A percentile compares a stretch with the other conserved stretches of the same genome.
Evolutionary conservation across 73 alveolate genomes (phyloP).

Genomic region (Paramecium sonneborni): DNA sequence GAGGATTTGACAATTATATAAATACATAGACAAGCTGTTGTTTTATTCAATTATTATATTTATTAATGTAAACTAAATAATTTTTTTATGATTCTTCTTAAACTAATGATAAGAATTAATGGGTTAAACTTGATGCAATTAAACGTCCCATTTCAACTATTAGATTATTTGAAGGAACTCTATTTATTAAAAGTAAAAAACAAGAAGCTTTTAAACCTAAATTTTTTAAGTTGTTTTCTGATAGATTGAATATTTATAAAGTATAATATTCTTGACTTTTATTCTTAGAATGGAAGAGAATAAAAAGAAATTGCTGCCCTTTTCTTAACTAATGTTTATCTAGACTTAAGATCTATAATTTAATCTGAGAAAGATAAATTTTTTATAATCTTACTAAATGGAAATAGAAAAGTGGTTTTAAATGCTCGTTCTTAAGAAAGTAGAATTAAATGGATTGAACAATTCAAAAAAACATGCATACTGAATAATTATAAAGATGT

Average conservation of each 20-base stretch:
- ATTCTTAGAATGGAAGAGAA: constrained; percentile 15
- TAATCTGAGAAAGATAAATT: background rate
- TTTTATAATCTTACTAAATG: background rate
- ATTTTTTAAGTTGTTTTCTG: constrained; percentile 23
- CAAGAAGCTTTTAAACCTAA: background rate
- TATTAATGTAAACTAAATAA: background rate
- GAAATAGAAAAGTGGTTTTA: background rate
- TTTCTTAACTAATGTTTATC: background rate
- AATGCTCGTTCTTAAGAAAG: constrained; percentile 16
- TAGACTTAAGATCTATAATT: background rate
- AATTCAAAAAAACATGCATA: constrained; percentile 27
- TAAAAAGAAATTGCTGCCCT: background rate
- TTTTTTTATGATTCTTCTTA: background rate
- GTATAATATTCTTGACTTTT: background rate
- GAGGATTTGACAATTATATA: constrained; percentile 5
- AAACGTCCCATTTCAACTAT: background rate
- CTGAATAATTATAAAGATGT: background rate
- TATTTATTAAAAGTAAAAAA: constrained; percentile 14
- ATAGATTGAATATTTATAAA: background rate
- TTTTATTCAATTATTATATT: background rate
- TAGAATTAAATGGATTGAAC: background rate
- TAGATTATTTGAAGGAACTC: constrained; percentile 29
- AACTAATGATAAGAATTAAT: background rate
- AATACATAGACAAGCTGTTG: background rate
- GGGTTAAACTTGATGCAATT: background rate